A percentile compares a stretch with the other conserved stretches of the same genome.
phyloP scores from a whole-genome alignment of 306 rosid genomes.

The Hippophae rhamnoides region DNA sequence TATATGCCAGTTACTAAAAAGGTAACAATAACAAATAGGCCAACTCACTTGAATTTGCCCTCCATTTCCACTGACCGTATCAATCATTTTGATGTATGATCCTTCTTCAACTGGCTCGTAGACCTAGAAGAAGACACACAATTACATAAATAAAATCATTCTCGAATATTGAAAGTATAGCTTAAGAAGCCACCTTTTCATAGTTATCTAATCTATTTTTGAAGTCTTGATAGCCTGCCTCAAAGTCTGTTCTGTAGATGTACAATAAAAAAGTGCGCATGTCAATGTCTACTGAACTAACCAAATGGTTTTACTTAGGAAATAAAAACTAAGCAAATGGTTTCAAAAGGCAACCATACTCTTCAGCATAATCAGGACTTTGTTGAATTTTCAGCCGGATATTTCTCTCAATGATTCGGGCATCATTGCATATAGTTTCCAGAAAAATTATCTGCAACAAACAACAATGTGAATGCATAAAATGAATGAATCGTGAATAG shows the following conservation, averaged over 20 bases:
- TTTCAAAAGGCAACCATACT: slow-evolving; percentile 49
- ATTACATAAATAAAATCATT: slow-evolving; percentile 2
- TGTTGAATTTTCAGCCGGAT: slow-evolving; percentile 96
- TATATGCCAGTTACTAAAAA: neutral
- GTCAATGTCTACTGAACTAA: slow-evolving; percentile 14
- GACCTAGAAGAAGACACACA: slow-evolving; percentile 39
- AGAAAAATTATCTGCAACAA: slow-evolving; percentile 78
- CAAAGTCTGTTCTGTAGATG: slow-evolving; percentile 81
- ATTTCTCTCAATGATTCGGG: slow-evolving; percentile 79
- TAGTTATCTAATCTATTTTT: slow-evolving; percentile 74
- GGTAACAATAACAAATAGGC: slow-evolving; percentile 3
- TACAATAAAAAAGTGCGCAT: slow-evolving; percentile 17
- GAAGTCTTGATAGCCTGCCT: slow-evolving; percentile 82
- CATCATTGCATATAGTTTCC: slow-evolving; percentile 95
- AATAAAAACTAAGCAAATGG: slow-evolving; percentile 16
- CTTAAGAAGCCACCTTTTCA: slow-evolving; percentile 50
- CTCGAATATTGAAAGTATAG: no score
- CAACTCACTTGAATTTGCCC: slow-evolving; percentile 93
- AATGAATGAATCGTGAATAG: slow-evolving; percentile 11
- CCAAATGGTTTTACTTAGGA: slow-evolving; percentile 7
- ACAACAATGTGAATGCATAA: neutral
- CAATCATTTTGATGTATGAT: slow-evolving; percentile 96
- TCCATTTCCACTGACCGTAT: slow-evolving; percentile 93
- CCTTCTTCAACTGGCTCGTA: slow-evolving; percentile 97
- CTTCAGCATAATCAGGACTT: slow-evolving; percentile 99